Percentiles rank a stretch among this genome's conserved stretches.
phyloP scores from a whole-genome alignment of 2,329 filamentous ascomycete genomes.

The Epichloe uncinata region DNA sequence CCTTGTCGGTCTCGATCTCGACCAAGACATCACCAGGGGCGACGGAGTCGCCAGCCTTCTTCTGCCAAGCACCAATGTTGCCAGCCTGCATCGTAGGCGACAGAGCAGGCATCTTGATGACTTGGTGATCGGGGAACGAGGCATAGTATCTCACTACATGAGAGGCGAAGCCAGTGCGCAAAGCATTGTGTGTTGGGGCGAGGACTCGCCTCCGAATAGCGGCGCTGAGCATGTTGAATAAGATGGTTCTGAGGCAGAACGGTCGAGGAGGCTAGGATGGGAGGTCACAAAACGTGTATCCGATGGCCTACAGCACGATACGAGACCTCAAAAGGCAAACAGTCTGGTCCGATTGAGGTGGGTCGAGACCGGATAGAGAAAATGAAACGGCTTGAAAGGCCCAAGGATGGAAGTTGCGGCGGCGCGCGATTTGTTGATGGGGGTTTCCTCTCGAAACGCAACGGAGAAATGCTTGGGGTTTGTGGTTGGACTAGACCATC shows the following conservation, averaged over 20 bases:
- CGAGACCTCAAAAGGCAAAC: slow-evolving; percentile 1
- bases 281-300: slow-evolving; percentile 3
- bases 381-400: slow-evolving; percentile 4
- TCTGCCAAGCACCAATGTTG: slow-evolving; percentile 96
- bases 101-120: slow-evolving; percentile 95
- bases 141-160: slow-evolving; percentile 53
- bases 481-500: slow-evolving; percentile 12
- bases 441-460: slow-evolving; percentile 17
- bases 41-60: slow-evolving; percentile 83
- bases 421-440: slow-evolving; percentile 20
- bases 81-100: slow-evolving; percentile 96
- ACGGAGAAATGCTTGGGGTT: slow-evolving; percentile 23
- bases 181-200: slow-evolving; percentile 33
- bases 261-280: slow-evolving; percentile 9
- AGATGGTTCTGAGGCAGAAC: slow-evolving; percentile 16
- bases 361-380: slow-evolving; percentile 9
- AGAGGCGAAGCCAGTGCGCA: slow-evolving; percentile 37
- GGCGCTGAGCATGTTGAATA: slow-evolving; percentile 44
- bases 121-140: slow-evolving; percentile 84
- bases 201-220: slow-evolving; percentile 50
- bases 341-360: slow-evolving; percentile 4
- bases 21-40: slow-evolving; percentile 88
- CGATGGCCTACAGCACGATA: not conserved
- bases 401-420: slow-evolving; percentile 3
- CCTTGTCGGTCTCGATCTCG: slow-evolving; percentile 99